Percentiles rank a stretch among this genome's conserved stretches.
phyloP scores from a whole-genome alignment of 352 stramenopile species.

The Saprolegnia parasitica region DNA sequence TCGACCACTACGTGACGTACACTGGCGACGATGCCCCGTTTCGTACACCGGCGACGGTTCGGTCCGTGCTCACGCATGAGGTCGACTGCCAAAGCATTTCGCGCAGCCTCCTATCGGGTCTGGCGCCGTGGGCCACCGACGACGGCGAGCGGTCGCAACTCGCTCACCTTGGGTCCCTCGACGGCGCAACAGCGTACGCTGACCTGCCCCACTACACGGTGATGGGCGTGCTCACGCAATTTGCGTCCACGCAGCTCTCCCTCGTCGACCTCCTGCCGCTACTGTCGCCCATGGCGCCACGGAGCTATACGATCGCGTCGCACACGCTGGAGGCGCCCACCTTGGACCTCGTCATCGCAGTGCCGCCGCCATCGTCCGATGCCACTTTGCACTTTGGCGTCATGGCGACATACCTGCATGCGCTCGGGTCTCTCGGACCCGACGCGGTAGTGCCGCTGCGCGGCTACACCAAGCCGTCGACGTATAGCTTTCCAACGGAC shows the following conservation, averaged over 20 bases:
- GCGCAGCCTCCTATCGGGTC: not conserved
- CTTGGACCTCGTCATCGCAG: conserved; percentile 6
- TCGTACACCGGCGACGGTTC: not conserved
- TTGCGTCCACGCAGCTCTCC: not conserved
- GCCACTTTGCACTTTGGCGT: not conserved
- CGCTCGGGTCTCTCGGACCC: not conserved
- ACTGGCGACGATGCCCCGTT: not conserved
- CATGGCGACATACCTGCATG: conserved; percentile 2
- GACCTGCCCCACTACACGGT: not conserved
- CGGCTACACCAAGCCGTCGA: not conserved
- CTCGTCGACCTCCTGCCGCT: not conserved
- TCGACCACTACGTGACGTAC: not conserved
- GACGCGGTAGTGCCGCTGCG: not conserved
- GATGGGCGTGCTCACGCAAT: conserved; percentile 2
- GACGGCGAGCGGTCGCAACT: not conserved
- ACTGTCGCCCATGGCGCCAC: not conserved
- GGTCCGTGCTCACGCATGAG: not conserved
- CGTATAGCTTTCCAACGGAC: not conserved
- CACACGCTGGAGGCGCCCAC: not conserved
- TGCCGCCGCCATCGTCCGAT: not conserved
- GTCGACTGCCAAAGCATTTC: conserved; percentile 6
- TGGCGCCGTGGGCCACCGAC: not conserved
- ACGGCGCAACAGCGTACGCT: not conserved
- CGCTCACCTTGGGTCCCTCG: not conserved
- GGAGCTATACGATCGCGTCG: conserved; percentile 16